phyloP scores from a whole-genome alignment of 768 basidiomycete genomes.

The Floccularia luteovirens region DNA sequence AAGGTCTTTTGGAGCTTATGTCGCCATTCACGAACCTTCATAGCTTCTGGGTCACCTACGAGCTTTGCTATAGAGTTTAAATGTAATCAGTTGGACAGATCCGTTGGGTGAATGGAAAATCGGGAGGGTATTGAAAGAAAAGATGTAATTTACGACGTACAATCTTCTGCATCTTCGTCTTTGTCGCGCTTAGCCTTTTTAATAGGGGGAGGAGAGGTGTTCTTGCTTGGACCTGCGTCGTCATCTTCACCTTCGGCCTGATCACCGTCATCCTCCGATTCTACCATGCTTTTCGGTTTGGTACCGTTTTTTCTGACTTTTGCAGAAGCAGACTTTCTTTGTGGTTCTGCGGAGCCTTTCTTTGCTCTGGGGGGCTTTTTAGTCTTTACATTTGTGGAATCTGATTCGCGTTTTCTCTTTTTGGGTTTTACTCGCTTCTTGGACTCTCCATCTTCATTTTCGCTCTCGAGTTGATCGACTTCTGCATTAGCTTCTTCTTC shows the following conservation, averaged over 20 bases:
- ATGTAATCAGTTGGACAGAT: slow-evolving; percentile 3
- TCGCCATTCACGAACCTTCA: slow-evolving; percentile 82
- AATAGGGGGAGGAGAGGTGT: slow-evolving; percentile 49
- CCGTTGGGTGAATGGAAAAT: neutral
- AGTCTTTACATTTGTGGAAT: slow-evolving; percentile 25
- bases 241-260: slow-evolving; percentile 40
- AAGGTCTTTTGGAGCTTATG: slow-evolving; percentile 88
- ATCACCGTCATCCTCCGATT: slow-evolving; percentile 62
- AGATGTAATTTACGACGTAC: no score
- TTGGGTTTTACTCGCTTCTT: slow-evolving; percentile 28
- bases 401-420: slow-evolving; percentile 58
- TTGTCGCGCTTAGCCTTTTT: slow-evolving; percentile 60
- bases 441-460: slow-evolving; percentile 32
- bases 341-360: slow-evolving; percentile 27
- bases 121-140: neutral
- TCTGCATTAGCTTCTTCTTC: slow-evolving; percentile 49
- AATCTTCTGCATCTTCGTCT: slow-evolving; percentile 56
- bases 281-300: slow-evolving; percentile 51
- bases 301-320: slow-evolving; percentile 43
- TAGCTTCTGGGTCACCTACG: slow-evolving; percentile 59
- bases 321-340: slow-evolving; percentile 22
- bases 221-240: slow-evolving; percentile 36
- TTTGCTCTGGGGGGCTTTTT: slow-evolving; percentile 22
- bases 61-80: slow-evolving; percentile 27
- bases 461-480: slow-evolving; percentile 58